Conservation (phyloP, 2,329 filamentous ascomycete genomes). For the Penicillium sp. region DNA sequence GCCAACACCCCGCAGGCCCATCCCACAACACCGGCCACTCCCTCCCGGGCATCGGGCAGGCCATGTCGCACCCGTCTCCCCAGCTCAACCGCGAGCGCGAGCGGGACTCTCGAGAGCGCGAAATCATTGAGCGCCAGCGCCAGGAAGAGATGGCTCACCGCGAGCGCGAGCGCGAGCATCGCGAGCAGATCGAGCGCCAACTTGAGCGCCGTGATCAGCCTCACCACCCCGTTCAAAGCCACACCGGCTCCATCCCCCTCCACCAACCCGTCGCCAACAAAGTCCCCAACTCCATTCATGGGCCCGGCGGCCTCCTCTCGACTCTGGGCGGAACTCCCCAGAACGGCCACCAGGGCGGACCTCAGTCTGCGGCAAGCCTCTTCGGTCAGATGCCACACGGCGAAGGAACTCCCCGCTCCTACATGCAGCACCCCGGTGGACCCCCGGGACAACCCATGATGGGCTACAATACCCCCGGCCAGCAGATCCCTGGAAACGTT, state of each 20-base stretch:
- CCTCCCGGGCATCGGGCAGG: slow-evolving; percentile 43
- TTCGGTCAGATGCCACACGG: slow-evolving; percentile 62
- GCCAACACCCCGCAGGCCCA: slow-evolving; percentile 41
- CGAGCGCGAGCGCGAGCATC: slow-evolving; percentile 47
- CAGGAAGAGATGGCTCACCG: slow-evolving; percentile 61
- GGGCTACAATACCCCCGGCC: slow-evolving; percentile 47
- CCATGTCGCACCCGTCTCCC: slow-evolving; percentile 46
- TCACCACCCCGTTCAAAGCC: slow-evolving; percentile 78
- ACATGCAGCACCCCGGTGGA: slow-evolving; percentile 63
- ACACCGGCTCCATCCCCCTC: slow-evolving; percentile 82
- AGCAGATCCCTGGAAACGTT: slow-evolving; percentile 52
- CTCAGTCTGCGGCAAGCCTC: slow-evolving; percentile 61
- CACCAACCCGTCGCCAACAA: slow-evolving; percentile 91
- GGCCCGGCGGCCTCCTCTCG: slow-evolving; percentile 82
- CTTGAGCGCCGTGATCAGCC: slow-evolving; percentile 59
- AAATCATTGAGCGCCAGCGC: slow-evolving; percentile 50
- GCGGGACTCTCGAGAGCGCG: slow-evolving; percentile 58
- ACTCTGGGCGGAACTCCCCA: slow-evolving; percentile 66
- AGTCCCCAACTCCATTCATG: slow-evolving; percentile 80
- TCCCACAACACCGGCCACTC: slow-evolving; percentile 40
- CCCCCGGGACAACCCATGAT: slow-evolving; percentile 55
- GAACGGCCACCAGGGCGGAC: slow-evolving; percentile 54
- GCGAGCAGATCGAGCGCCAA: slow-evolving; percentile 59
- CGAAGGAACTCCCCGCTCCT: slow-evolving; percentile 57
- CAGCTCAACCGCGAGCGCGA: slow-evolving; percentile 47